Percentiles rank a stretch among this genome's conserved stretches.
These are phyloP conservation scores for Capsicum rhomboideum DNA, from an alignment of 257 asterid species.

Conservation along the genomic window DNA sequence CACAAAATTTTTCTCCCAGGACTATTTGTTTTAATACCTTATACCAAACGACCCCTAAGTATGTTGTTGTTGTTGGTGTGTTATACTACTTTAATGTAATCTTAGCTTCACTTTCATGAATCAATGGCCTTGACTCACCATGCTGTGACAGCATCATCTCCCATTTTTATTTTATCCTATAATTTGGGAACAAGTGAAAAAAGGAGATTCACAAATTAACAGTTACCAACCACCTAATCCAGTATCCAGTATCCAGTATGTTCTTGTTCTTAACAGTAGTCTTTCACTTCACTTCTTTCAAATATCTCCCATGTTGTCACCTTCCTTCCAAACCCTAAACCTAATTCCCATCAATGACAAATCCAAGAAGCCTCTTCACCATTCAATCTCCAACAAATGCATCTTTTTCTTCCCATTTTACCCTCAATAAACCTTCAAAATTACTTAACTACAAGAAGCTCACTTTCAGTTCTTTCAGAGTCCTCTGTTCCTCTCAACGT, in stretches of 20 bases:
- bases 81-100: no score
- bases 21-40: no score
- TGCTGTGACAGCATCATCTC: neutral
- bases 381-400: constrained; percentile 19
- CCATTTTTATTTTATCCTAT: neutral
- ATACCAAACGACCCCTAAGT: no score
- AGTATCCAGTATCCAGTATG: no score
- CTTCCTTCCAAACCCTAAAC: constrained; percentile 15
- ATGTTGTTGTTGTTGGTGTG: no score
- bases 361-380: constrained; percentile 13
- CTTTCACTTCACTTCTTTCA: constrained; percentile 8
- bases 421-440: constrained; percentile 17
- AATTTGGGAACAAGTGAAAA: constrained; percentile 12
- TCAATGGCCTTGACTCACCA: neutral
- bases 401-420: constrained; percentile 30
- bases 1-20: no score
- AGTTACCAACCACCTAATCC: constrained; percentile 17
- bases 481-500: constrained; percentile 26
- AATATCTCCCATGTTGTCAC: constrained; percentile 19
- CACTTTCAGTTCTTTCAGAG: constrained; percentile 20
- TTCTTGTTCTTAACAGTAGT: neutral
- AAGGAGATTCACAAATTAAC: constrained; percentile 50
- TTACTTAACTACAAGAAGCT: neutral
- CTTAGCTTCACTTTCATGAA: no score
- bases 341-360: constrained; percentile 29